Conservation (phyloP, 106 monocot genomes). For the Alisma plantagoaquatica region DNA sequence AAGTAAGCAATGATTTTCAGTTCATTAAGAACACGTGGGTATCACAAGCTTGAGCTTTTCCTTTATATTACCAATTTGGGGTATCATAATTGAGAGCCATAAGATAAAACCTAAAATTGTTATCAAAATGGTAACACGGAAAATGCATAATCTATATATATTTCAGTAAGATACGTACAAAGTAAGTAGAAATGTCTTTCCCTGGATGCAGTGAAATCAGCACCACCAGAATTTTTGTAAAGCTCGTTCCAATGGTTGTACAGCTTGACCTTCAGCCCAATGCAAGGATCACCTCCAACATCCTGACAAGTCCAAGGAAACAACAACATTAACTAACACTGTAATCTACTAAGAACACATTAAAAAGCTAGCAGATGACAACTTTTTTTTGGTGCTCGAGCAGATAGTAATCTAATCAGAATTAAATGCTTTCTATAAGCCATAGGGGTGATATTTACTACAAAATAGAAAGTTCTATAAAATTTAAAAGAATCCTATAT, state of each 20-base stretch:
- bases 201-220: constrained; percentile 37
- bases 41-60: too few species aligned
- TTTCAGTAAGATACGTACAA: too few species aligned
- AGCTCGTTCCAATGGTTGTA: constrained; percentile 58
- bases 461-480: constrained; percentile 1
- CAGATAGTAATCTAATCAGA: not conserved
- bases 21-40: too few species aligned
- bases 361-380: not conserved
- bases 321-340: not conserved
- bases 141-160: too few species aligned
- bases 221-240: constrained; percentile 18
- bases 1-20: too few species aligned
- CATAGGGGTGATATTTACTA: not conserved
- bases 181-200: constrained; percentile 73
- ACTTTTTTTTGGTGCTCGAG: not conserved
- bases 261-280: constrained; percentile 54
- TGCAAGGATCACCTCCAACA: constrained; percentile 9
- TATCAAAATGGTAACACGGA: too few species aligned
- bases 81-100: too few species aligned
- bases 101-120: too few species aligned
- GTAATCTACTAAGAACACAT: not conserved
- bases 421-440: not conserved
- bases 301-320: constrained; percentile 47
- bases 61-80: too few species aligned
- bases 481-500: too few species aligned